Conservation (phyloP, 225 moss, liverwort and hornwort species). For the Marchantia paleacea region DNA sequence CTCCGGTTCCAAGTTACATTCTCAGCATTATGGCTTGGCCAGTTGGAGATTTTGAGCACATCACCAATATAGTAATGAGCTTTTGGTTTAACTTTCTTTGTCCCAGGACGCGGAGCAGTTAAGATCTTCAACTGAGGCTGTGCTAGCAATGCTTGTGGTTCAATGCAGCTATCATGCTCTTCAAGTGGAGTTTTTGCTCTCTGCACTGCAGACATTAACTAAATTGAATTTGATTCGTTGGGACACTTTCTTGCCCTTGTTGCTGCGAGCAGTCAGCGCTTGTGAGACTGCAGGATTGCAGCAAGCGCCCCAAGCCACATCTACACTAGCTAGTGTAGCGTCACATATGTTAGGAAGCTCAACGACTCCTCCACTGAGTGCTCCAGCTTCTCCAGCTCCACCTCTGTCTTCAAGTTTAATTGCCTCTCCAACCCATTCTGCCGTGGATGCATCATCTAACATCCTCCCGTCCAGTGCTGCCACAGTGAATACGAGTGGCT, state of each 20-base stretch:
- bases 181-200: conserved; percentile 81
- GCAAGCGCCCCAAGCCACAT: conserved; percentile 46
- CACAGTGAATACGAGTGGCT: conserved; percentile 17
- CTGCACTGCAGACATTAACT: conserved; percentile 62
- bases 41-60: background rate
- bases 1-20: background rate
- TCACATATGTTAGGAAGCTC: conserved; percentile 52
- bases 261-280: conserved; percentile 66
- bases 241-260: conserved; percentile 80
- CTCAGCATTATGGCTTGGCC: background rate
- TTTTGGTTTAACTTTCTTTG: background rate
- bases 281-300: conserved; percentile 61
- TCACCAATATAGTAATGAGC: background rate
- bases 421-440: conserved; percentile 73
- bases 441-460: conserved; percentile 46
- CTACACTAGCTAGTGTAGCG: conserved; percentile 53
- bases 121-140: conserved; percentile 68
- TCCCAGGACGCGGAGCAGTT: conserved; percentile 78
- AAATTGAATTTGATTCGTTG: conserved; percentile 72
- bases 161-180: conserved; percentile 81
- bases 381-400: conserved; percentile 63
- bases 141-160: conserved; percentile 63
- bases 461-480: conserved; percentile 25
- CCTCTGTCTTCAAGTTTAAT: conserved; percentile 47
- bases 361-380: conserved; percentile 38